A percentile compares a stretch with the other conserved stretches of the same genome.
phyloP scores from a whole-genome alignment of 805 yeast genomes.

The Kluyveromyces nonfermentans region DNA sequence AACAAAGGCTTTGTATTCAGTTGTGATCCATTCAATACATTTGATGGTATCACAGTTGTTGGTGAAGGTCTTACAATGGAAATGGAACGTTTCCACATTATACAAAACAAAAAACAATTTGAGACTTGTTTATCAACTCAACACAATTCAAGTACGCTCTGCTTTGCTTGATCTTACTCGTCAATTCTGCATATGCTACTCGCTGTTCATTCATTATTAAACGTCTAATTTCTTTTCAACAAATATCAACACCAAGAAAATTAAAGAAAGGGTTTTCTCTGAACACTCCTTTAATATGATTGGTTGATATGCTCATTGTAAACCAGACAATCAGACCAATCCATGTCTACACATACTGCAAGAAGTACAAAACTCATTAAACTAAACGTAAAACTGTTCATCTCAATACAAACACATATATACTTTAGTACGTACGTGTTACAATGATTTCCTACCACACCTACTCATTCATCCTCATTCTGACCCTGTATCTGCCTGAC shows the following conservation, averaged over 20 bases:
- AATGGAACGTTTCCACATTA: slow-evolving; percentile 11
- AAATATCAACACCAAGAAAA: background rate
- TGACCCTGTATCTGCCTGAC: slow-evolving; percentile 40
- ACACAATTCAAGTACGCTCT: background rate
- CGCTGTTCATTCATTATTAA: background rate
- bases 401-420: too few relatives aligned
- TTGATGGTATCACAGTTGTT: slow-evolving; percentile 14
- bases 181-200: background rate
- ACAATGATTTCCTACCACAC: background rate
- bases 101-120: background rate
- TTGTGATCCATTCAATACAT: slow-evolving; percentile 7
- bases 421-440: too few relatives aligned
- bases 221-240: background rate
- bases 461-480: slow-evolving; percentile 3
- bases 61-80: slow-evolving; percentile 16
- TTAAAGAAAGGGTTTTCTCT: too few relatives aligned
- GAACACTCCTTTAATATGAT: slow-evolving; percentile 2
- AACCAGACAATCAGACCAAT: too few relatives aligned
- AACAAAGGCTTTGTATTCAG: slow-evolving; percentile 13
- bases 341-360: too few relatives aligned
- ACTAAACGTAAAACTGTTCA: too few relatives aligned
- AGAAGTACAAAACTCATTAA: too few relatives aligned
- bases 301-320: too few relatives aligned
- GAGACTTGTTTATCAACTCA: background rate
- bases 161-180: background rate